Evolutionary conservation across 345 rosid genomes (phyloP), one percentile per base, ranked within the genome.

Genomic region (Mallotus nudiflorus): DNA sequence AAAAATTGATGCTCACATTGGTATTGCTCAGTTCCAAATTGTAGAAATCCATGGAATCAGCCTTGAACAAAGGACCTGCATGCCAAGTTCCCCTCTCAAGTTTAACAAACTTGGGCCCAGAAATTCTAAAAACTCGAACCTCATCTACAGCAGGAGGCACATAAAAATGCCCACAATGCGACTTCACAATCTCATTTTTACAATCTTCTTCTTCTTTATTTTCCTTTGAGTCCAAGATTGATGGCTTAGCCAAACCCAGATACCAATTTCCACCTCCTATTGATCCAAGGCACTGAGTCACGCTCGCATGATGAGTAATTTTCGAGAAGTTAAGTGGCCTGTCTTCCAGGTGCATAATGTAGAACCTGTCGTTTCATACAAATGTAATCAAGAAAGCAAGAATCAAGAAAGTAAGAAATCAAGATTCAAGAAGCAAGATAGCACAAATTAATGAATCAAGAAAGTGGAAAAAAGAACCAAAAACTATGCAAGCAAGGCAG

Each of bases 251-350:
- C 0, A 94, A 86, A 28, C 97, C 98, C 42, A 89, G 81, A 76
- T 87, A 91, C 98, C 97, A 94, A 22, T 64, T 87, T 19, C 76
- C 83, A 33, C 88, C 94, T 14, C 94, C 93, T 25, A 89, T 67
- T 20, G 98, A 79, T 71, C 98, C 97, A 9, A 93, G 87, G 85
- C 96, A 88, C 78, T 93, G 94, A 9, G 96, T 91, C 70, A 93
- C 96, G 25, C 84, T 85, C 0, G 97, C 96, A 69, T 91, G 98
- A 73, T 93, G 98, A 0, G 91, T 87, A 19, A 93, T 87, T 0
- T 49, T 49, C 15, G 85, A 73, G 69, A 91, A 91, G 70, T 67
- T 46, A 18, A 81, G 82, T 0, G 91, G 70, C 31, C 81, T 68
- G n/a, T 76, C 71, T 52, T 77, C 37, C 18, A 93, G 77, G 55